A percentile compares a stretch with the other conserved stretches of the same genome.
These are phyloP conservation scores for Mortierella sp. DNA, from an alignment of 371 early-diverging fungal genomes.

Conservation along the genomic window DNA sequence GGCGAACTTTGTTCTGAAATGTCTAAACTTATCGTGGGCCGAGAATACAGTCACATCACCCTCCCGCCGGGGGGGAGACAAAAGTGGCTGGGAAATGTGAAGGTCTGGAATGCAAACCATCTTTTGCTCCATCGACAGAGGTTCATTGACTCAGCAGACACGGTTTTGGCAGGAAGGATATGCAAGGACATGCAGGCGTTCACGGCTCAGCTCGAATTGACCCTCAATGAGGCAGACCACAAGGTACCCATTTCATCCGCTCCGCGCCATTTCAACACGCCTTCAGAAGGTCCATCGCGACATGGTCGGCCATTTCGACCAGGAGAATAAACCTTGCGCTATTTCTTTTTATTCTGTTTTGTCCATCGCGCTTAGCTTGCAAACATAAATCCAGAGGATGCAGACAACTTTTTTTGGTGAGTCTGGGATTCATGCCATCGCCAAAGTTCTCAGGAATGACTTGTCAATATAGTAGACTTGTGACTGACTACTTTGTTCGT, in stretches of 20 bases:
- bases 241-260: slow-evolving; percentile 20
- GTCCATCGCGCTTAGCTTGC: background rate
- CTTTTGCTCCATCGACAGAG: too few relatives aligned
- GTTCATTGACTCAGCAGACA: too few relatives aligned
- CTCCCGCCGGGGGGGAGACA: too few relatives aligned
- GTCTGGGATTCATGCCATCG: background rate
- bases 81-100: too few relatives aligned
- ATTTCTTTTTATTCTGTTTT: background rate
- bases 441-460: background rate
- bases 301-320: slow-evolving; percentile 12
- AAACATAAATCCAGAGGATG: slow-evolving; percentile 6
- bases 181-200: slow-evolving; percentile 37
- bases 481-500: background rate
- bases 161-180: too few relatives aligned
- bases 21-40: too few relatives aligned
- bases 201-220: slow-evolving; percentile 33
- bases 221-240: slow-evolving; percentile 33
- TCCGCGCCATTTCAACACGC: background rate
- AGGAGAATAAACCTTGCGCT: background rate
- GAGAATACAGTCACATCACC: too few relatives aligned
- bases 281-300: background rate
- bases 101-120: too few relatives aligned
- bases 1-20: too few relatives aligned
- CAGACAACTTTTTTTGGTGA: slow-evolving; percentile 42
- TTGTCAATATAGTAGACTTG: background rate